These are phyloP conservation scores for Inga laurina DNA, from an alignment of 306 rosid genomes.

Conservation along the genomic window DNA sequence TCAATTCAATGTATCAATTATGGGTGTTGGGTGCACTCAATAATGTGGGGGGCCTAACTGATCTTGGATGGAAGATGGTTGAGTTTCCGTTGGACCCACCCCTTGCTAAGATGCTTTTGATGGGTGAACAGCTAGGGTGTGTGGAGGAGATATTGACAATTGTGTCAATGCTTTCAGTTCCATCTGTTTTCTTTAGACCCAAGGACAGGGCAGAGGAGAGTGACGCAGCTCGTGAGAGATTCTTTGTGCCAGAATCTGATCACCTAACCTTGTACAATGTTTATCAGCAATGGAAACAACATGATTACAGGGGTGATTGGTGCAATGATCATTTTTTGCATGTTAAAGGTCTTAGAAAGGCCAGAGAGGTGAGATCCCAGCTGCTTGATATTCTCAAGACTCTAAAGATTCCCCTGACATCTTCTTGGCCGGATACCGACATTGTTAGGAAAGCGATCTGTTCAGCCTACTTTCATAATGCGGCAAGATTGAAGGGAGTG, in stretches of 20 bases:
- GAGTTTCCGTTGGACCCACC: slow-evolving; percentile 98
- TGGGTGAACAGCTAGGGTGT: slow-evolving; percentile 82
- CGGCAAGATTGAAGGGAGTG: slow-evolving; percentile 92
- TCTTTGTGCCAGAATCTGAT: slow-evolving; percentile 92
- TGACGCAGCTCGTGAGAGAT: slow-evolving; percentile 94
- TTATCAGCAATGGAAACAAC: slow-evolving; percentile 98
- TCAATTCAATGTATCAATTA: slow-evolving; percentile 96
- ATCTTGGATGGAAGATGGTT: slow-evolving; percentile 98
- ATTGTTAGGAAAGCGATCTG: slow-evolving; percentile 89
- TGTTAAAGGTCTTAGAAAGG: slow-evolving; percentile 90
- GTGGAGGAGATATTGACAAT: slow-evolving; percentile 88
- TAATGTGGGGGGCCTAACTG: slow-evolving; percentile 90
- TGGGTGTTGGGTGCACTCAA: slow-evolving; percentile 98
- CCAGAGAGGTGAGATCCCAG: slow-evolving; percentile 96
- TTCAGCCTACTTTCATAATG: slow-evolving; percentile 90
- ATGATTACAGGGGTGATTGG: slow-evolving; percentile 96
- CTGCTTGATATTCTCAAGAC: slow-evolving; percentile 89
- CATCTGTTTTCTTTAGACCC: slow-evolving; percentile 95
- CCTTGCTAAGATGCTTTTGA: slow-evolving; percentile 95
- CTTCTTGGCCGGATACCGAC: slow-evolving; percentile 86
- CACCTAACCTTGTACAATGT: slow-evolving; percentile 90
- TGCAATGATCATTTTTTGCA: slow-evolving; percentile 92
- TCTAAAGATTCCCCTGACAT: slow-evolving; percentile 69
- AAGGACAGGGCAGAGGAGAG: slow-evolving; percentile 97
- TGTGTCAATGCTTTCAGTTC: slow-evolving; percentile 98